Evolutionary conservation across 768 basidiomycete genomes (phyloP), one percentile per base, ranked within the genome.

Genomic region (Auricularia heimuer): DNA sequence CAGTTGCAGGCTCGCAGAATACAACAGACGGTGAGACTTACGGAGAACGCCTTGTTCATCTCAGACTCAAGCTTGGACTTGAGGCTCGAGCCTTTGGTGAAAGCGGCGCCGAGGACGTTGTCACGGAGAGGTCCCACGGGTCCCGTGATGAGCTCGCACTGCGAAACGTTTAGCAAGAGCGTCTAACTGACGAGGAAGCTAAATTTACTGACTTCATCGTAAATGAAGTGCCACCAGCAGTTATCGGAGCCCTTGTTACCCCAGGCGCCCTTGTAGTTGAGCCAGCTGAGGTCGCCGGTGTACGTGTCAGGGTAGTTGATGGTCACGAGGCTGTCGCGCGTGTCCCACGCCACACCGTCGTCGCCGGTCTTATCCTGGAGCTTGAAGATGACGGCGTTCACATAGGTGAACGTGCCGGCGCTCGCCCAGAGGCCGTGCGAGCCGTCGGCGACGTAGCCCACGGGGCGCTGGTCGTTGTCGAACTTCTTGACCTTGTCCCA

Each of bases 241-340:
- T 61, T 33, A 12, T 44, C 54, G 45, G 24, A 16, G 39, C 39
- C 64, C 54, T 65, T 62, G 60, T 65, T 65, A 14, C 64, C 64
- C 64, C 64, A 65, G 16, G 18, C 21, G 18, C 64, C 64, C 21
- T 18, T 44, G 42, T 42, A 65, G 60, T 65, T 65, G 45, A 65
- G 64, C 64, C 64, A 65, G 60, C 29, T 45, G 45, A 39, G 33
- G 33, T 24, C 42, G 16, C 44, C 64, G 51, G 58, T 42, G 42
- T 61, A 65, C 3, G 64, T 65, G 60, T 65, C 60, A 8, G 64
- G 64, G 47, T 65, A 65, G 64, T 65, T 65, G 64, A 65, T 16
- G n/a, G 24, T 62, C 14, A 44, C 39, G 58, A 65, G 64, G 60
- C 39, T 62, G 34, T 61, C 39, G 21, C 61, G 58, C 12, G 64